Evolutionary conservation across 1,284 basidiomycete species (phyloP).

Genomic region (Gomphus sp.): DNA sequence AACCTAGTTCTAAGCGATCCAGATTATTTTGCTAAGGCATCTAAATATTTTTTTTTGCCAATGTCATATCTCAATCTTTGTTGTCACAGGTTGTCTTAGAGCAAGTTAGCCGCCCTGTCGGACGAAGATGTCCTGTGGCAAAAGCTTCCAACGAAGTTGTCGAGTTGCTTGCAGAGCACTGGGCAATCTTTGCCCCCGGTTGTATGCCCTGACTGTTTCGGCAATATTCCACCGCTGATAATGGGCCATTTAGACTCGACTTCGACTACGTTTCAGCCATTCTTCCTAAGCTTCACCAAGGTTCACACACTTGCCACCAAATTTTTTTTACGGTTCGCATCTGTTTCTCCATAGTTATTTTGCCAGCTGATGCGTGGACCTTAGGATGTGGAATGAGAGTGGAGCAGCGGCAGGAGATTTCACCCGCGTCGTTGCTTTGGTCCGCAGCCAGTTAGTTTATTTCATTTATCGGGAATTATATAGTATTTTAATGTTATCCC

Average conservation of each 20-base stretch:
- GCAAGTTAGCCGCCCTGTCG: slow-evolving; percentile 70
- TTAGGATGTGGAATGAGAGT: slow-evolving; percentile 86
- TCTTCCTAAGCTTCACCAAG: slow-evolving; percentile 80
- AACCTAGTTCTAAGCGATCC: slow-evolving; percentile 65
- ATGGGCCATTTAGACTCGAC: slow-evolving; percentile 52
- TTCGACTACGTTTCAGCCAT: slow-evolving; percentile 79
- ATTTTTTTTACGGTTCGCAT: slow-evolving; percentile 70
- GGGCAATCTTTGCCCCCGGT: slow-evolving; percentile 72
- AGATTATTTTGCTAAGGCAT: slow-evolving; percentile 76
- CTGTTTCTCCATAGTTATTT: background rate
- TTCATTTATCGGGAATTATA: background rate
- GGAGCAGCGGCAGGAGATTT: slow-evolving; percentile 78
- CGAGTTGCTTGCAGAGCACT: slow-evolving; percentile 81
- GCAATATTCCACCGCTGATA: slow-evolving; percentile 13
- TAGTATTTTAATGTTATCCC: background rate
- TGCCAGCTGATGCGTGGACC: background rate
- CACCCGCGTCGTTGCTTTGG: slow-evolving; percentile 70
- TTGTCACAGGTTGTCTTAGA: slow-evolving; percentile 63
- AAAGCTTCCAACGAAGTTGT: slow-evolving; percentile 83
- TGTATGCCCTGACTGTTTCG: slow-evolving; percentile 35
- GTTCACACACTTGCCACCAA: slow-evolving; percentile 78
- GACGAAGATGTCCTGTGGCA: slow-evolving; percentile 80
- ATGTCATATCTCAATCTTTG: background rate
- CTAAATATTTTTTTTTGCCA: slow-evolving; percentile 1
- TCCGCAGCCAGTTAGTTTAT: slow-evolving; percentile 75